These are phyloP conservation scores for Dendrobium chrysotoxum DNA, from an alignment of 106 monocot genomes.

Conservation along the genomic window DNA sequence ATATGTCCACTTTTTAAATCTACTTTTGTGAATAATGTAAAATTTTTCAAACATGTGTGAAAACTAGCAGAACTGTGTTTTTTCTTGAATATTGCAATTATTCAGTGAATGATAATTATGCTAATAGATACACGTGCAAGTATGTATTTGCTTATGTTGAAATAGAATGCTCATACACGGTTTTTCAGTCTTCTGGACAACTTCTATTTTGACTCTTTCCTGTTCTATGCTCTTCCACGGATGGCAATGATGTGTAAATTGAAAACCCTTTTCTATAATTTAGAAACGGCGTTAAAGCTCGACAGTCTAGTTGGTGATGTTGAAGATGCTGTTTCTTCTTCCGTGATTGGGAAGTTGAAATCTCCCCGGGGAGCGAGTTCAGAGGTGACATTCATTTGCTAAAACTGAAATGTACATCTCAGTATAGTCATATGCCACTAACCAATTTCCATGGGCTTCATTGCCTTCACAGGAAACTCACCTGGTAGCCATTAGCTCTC, in stretches of 20 bases:
- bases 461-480: conserved; percentile 38
- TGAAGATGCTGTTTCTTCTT: conserved; percentile 92
- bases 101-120: neutral
- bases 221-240: neutral
- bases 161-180: neutral
- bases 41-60: too few relatives aligned
- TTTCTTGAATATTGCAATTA: neutral
- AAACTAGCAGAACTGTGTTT: neutral
- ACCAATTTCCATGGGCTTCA: neutral
- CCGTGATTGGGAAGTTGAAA: conserved; percentile 56
- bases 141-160: neutral
- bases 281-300: conserved; percentile 82
- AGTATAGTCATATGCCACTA: neutral
- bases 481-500: conserved; percentile 36
- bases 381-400: conserved; percentile 34
- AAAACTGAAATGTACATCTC: neutral
- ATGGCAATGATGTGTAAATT: neutral
- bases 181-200: neutral
- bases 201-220: neutral
- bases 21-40: too few relatives aligned
- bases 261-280: conserved; percentile 2
- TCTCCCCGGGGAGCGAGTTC: conserved; percentile 35
- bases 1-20: neutral
- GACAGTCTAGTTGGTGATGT: conserved; percentile 86
- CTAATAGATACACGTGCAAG: neutral